A percentile compares a stretch with the other conserved stretches of the same genome.
These are phyloP conservation scores for Naganishia friedmannii DNA, from an alignment of 768 basidiomycete genomes.

Conservation along the genomic window DNA sequence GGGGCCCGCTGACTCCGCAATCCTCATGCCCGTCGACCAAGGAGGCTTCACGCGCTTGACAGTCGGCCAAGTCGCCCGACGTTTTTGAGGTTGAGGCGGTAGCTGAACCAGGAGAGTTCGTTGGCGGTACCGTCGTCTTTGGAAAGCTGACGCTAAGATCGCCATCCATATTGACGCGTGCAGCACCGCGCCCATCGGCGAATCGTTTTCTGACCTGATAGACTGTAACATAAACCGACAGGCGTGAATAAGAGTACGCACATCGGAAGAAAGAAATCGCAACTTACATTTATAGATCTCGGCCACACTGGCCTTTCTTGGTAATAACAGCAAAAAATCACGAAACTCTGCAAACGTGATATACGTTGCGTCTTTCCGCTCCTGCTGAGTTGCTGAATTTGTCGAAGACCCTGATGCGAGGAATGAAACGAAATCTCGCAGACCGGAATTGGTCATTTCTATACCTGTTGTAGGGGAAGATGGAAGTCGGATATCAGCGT, in stretches of 20 bases:
- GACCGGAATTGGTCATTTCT: conserved; percentile 63
- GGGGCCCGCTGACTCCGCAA: neutral
- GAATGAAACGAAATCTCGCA: conserved; percentile 75
- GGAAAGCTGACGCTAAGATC: conserved; percentile 51
- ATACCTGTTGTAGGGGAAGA: conserved; percentile 60
- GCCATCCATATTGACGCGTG: conserved; percentile 88
- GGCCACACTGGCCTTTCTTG: conserved; percentile 70
- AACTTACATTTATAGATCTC: conserved; percentile 67
- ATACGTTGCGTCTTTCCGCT: conserved; percentile 57
- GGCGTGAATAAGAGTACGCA: neutral
- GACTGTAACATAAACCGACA: conserved; percentile 33
- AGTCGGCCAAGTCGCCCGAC: neutral
- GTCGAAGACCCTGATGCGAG: conserved; percentile 58
- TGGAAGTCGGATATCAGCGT: neutral
- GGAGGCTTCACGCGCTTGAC: conserved; percentile 15
- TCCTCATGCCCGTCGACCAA: conserved; percentile 25
- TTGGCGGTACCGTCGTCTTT: conserved; percentile 25
- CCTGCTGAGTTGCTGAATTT: conserved; percentile 22
- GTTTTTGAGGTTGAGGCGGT: conserved; percentile 1
- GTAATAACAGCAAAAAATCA: conserved; percentile 81
- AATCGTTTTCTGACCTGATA: conserved; percentile 52
- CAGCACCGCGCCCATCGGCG: conserved; percentile 68
- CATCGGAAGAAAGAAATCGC: neutral
- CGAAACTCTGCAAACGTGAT: conserved; percentile 82
- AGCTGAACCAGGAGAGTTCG: neutral